Base-by-base conservation (phyloP, 163 green algal species). In the Coccomyxa subellipsoidea region DNA sequence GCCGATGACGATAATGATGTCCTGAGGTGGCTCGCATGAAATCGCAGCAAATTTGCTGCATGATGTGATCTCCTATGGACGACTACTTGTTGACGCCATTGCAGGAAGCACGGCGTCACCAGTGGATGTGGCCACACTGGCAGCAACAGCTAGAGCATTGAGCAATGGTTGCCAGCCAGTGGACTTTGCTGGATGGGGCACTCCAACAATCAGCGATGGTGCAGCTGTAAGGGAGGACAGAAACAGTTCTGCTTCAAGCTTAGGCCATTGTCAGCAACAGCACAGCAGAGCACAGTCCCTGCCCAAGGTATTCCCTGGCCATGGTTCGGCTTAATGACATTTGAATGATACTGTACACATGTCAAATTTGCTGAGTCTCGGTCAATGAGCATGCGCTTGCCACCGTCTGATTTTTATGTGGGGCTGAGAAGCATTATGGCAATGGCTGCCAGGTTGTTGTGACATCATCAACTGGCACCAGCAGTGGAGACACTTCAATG, bases 61-160 rank as follows among this genome's bases (percentile, higher is more conserved):
- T n/a, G n/a, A n/a, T n/a, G n/a, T n/a, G n/a, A n/a, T n/a, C n/a
- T n/a, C n/a, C n/a, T n/a, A n/a, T n/a, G n/a, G n/a, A n/a, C n/a
- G n/a, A n/a, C n/a, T n/a, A n/a, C n/a, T n/a, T n/a, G n/a, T n/a
- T n/a, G n/a, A n/a, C n/a, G n/a, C n/a, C n/a, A n/a, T n/a, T n/a
- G n/a, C 66, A 36, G 29, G 32, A 23, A 73, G 66, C 27, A 73
- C 47, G 15, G 5, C 15, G 23, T 27, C 15, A 27, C 47, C 3
- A 27, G 47, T 73, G 29, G 66, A 73, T 73, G 66, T 6, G 27
- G 66, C 21, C 66, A 73, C 66, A 8, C 66, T 73, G 66, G 66
- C 66, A 73, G 66, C 66, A 73, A 73, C 66, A 73, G 66, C 66
- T 18, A 73, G 66, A n/a, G 66, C 66, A 32, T 34, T 73, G 29